Evolutionary conservation across 176 grass and related monocot genomes (phyloP).

Genomic region (Oryza australiensis): DNA sequence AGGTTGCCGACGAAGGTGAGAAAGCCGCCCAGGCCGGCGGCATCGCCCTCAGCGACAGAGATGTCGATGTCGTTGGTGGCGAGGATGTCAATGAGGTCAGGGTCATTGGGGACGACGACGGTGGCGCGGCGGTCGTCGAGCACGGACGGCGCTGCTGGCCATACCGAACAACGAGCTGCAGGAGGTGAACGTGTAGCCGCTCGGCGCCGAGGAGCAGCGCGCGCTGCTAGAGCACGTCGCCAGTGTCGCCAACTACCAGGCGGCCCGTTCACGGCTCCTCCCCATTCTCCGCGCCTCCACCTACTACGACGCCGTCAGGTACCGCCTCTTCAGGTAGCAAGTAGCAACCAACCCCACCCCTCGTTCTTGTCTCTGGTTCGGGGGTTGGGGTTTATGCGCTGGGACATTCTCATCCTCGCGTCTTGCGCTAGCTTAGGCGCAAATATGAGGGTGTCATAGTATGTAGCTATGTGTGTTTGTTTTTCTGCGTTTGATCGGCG

Average conservation of each 20-base stretch:
- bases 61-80: constrained; percentile 96
- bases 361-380: background rate
- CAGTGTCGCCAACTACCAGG: too few species aligned
- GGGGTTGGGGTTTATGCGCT: background rate
- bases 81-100: constrained; percentile 88
- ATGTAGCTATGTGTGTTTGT: background rate
- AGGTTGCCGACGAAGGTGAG: constrained; percentile 81
- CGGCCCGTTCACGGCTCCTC: too few species aligned
- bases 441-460: background rate
- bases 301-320: constrained; percentile 76
- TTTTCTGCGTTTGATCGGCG: background rate
- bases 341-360: background rate
- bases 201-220: too few species aligned
- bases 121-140: constrained; percentile 72
- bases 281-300: constrained; percentile 50
- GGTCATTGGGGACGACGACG: constrained; percentile 71
- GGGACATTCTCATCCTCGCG: background rate
- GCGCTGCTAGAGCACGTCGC: too few species aligned
- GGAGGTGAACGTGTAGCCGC: too few species aligned
- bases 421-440: background rate
- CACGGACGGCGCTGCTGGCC: too few species aligned
- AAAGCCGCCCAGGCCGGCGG: constrained; percentile 32
- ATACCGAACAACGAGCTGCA: too few species aligned
- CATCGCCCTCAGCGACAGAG: constrained; percentile 87
- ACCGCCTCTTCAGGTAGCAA: constrained; percentile 70